These are phyloP conservation scores for Lycium barbarum DNA, from an alignment of 257 asterid species.

Conservation along the genomic window DNA sequence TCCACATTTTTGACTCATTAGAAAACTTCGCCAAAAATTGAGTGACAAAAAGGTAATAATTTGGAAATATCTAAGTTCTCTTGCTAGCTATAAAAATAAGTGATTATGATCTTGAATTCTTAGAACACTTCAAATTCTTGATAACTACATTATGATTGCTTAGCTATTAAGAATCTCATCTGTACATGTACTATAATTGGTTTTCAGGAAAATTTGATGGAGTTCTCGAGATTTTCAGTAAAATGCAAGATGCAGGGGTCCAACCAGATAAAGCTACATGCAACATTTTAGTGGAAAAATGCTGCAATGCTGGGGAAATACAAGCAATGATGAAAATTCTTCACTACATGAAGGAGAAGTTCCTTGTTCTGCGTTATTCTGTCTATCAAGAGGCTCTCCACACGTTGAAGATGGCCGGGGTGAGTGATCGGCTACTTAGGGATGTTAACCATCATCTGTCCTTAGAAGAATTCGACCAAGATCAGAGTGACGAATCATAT, in stretches of 20 bases:
- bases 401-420: slow-evolving; percentile 53
- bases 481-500: slow-evolving; percentile 19
- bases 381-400: slow-evolving; percentile 68
- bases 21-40: neutral
- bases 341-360: slow-evolving; percentile 77
- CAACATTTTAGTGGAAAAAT: slow-evolving; percentile 76
- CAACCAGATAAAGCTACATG: slow-evolving; percentile 93
- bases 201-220: slow-evolving; percentile 68
- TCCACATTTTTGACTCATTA: neutral
- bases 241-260: slow-evolving; percentile 87
- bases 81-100: neutral
- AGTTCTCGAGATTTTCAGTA: slow-evolving; percentile 73
- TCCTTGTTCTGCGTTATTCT: slow-evolving; percentile 73
- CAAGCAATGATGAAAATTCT: slow-evolving; percentile 67
- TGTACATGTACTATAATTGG: neutral
- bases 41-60: neutral
- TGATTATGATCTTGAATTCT: neutral
- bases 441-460: slow-evolving; percentile 75
- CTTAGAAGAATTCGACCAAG: slow-evolving; percentile 39
- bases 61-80: neutral
- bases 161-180: slow-evolving; percentile 1
- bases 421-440: slow-evolving; percentile 62
- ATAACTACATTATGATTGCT: neutral
- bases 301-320: slow-evolving; percentile 63
- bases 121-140: neutral